Evolutionary conservation across 176 grass and related monocot species (phyloP).

Genomic region (Poa annua): DNA sequence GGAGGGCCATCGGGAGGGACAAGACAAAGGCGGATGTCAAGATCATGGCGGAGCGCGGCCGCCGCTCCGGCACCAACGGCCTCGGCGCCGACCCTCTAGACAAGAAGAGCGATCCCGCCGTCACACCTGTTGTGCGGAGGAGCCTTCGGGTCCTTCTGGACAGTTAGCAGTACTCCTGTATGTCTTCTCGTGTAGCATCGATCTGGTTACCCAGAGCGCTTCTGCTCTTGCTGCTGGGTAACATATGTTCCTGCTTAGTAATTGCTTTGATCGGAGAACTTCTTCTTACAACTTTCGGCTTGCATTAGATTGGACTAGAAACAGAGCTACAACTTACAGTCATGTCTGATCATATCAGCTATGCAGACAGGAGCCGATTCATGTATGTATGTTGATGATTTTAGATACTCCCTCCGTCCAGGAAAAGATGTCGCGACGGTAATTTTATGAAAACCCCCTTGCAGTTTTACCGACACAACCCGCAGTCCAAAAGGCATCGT

Average conservation of each 20-base stretch:
- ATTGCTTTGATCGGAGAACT: not conserved
- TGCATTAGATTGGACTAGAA: too few species aligned
- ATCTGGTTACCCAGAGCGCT: not conserved
- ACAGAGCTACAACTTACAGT: too few species aligned
- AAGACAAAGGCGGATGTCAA: not conserved
- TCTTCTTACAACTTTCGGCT: too few species aligned
- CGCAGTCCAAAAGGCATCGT: too few species aligned
- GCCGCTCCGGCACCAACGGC: not conserved
- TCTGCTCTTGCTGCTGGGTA: not conserved
- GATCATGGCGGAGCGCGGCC: not conserved
- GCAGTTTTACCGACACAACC: too few species aligned
- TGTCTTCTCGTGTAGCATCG: not conserved
- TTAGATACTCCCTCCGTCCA: too few species aligned
- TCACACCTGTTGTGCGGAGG: not conserved
- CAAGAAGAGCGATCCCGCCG: not conserved
- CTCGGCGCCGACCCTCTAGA: not conserved
- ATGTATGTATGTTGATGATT: too few species aligned
- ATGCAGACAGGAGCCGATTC: too few species aligned
- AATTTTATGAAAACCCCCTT: too few species aligned
- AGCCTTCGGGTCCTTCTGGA: not conserved
- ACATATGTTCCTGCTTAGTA: not conserved
- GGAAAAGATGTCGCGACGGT: too few species aligned
- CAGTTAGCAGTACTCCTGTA: too few species aligned
- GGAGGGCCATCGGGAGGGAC: not conserved
- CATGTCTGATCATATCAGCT: too few species aligned